Evolutionary conservation across 331 rosid species (phyloP), one percentile per base, ranked within the genome.

Genomic region (Acacia concinna): DNA sequence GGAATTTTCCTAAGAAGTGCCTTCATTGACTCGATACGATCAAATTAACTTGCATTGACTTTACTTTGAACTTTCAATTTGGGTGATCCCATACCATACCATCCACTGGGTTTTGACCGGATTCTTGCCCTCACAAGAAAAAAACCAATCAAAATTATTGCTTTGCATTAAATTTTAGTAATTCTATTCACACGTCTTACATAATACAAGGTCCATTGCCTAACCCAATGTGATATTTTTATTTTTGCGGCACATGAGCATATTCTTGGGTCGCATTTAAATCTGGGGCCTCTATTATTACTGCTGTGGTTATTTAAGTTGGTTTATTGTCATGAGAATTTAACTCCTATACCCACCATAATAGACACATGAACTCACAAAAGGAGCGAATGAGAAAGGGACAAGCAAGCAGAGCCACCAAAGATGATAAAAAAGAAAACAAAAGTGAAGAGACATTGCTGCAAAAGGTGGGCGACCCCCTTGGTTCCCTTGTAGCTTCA

Each of bases 91-190:
- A 62, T 46, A 49, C 21, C 15, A 62, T 46, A 49, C 70, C 56
- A 78, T 56, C 31, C 63, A 56, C 63, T 78, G 75, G 85, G 74
- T 49, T 78, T 81, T 81, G 88, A 85, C 85, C 73, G 52, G 70
- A 38, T 34, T 31, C 44, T 64, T 64, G 14, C 43, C 21, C 31
- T 31, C 40, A 34, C 21, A 14, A 15, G 40, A 31, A 30, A 38
- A 38, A 56, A 30, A 13, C 9, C 43, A 64, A 17, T 63, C 23
- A 64, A 34, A 64, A 64, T 8, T 0, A 32, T 15, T 32, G 27
- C 27, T 32, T 64, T 64, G 43, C 21, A 34, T 31, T 17, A 64
- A 32, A 18, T 6, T 32, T 8, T 17, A 32, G 0, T 17, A 6
- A 28, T 20, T 8, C 40, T 17, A 32, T 32, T 43, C 14, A 2